Evolutionary conservation across 495 filamentous ascomycete genomes (phyloP), one percentile per base, ranked within the genome.

Genomic region (Aspergillus heteromorphus): DNA sequence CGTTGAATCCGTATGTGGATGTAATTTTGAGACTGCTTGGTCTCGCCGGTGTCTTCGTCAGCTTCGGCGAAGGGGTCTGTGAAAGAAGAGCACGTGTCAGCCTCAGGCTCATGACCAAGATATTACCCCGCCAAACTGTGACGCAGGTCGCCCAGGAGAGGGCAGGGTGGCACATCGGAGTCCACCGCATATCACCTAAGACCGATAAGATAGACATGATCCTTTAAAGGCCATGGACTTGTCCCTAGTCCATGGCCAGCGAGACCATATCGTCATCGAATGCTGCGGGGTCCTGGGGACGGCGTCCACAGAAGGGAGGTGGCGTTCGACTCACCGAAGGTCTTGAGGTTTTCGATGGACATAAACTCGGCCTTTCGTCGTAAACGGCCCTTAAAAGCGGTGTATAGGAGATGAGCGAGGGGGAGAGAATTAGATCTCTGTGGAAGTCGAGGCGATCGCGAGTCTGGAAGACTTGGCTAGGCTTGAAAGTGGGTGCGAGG

Each of bases 301-400:
- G 25, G 40, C 53, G 51, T 53, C 49, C 52, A 61, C 54, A 57
- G 40, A 21, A 56, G 63, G 53, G 64, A 55, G 57, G 56, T 65
- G 63, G 60, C 71, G 68, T 63, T 51, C 51, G 45, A 82, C 91
- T 76, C 74, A 96, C 92, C 93, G 87, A 92, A 93, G 84, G 90
- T 87, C 85, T 95, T 96, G 79, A 97, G 89, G 84, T 97, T 97
- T 93, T 96, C 88, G 90, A 96, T 96, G 86, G 91, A 95, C 92
- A 96, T 97, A 95, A 95, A 96, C 88, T 90, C 78, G 77, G 71
- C 69, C 69, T 78, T 73, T 75, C 53, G 57, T 63, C 41, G 53
- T 63, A 70, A 75, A 71, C 58, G 66, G 65, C 62, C 62, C 65
- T 75, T 71, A 70, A 72, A 73, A 76, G 65, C 61, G 62, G 65